These are phyloP conservation scores for Aristolochia contorta DNA, from an alignment of 164 flowering plant genomes.

Conservation along the genomic window DNA sequence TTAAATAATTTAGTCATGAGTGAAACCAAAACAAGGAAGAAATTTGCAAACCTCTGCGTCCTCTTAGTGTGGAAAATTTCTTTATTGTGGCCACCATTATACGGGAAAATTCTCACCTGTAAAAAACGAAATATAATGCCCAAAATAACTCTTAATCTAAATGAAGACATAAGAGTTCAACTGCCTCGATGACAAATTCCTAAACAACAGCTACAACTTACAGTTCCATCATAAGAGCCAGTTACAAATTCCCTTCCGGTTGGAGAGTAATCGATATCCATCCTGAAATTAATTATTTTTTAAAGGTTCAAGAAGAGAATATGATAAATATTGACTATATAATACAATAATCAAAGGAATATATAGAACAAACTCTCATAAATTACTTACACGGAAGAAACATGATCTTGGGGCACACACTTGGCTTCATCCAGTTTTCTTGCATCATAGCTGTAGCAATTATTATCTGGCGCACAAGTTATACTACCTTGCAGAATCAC, in stretches of 20 bases:
- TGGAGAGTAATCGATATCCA: constrained; percentile 98
- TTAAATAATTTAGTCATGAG: too few relatives aligned
- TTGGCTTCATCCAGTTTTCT: constrained; percentile 81
- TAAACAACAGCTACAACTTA: constrained; percentile 20
- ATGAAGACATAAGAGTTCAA: background rate
- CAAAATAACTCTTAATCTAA: background rate
- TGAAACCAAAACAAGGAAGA: too few relatives aligned
- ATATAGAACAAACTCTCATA: background rate
- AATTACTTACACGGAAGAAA: constrained; percentile 81
- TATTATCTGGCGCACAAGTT: constrained; percentile 45
- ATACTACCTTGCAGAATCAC: too few relatives aligned
- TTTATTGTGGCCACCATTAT: constrained; percentile 89
- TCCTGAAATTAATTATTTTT: constrained; percentile 32
- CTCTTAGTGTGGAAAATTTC: constrained; percentile 95
- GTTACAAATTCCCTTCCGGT: constrained; percentile 96
- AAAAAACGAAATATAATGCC: constrained; percentile 4
- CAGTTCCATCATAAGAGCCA: constrained; percentile 95
- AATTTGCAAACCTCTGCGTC: constrained; percentile 74
- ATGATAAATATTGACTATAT: background rate
- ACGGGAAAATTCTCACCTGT: constrained; percentile 82
- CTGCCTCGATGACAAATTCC: background rate
- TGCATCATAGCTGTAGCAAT: constrained; percentile 82
- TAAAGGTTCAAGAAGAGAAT: background rate
- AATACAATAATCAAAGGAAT: background rate
- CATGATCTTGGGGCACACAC: constrained; percentile 88